phyloP scores from a whole-genome alignment of 2,329 filamentous ascomycete species.

The Fusarium agapanthi region DNA sequence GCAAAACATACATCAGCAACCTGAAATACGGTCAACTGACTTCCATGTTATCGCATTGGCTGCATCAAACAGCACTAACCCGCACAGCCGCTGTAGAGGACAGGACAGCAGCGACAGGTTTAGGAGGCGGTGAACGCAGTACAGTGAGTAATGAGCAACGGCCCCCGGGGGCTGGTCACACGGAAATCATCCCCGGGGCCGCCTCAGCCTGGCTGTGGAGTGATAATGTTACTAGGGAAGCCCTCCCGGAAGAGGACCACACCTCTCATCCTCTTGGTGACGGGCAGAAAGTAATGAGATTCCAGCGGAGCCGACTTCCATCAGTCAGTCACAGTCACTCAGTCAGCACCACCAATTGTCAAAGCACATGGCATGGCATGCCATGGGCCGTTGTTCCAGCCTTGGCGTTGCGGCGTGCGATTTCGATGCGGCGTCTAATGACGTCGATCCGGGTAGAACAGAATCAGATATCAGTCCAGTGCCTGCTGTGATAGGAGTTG shows the following conservation, averaged over 20 bases:
- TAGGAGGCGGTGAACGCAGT: slow-evolving; percentile 41
- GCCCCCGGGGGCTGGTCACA: slow-evolving; percentile 37
- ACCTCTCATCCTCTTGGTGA: slow-evolving; percentile 20
- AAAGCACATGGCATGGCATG: slow-evolving; percentile 34
- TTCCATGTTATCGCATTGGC: slow-evolving; percentile 29
- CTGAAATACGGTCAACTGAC: slow-evolving; percentile 29
- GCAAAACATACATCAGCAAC: slow-evolving; percentile 20
- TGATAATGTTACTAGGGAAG: slow-evolving; percentile 29
- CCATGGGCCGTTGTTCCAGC: slow-evolving; percentile 24
- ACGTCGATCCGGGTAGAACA: slow-evolving; percentile 39
- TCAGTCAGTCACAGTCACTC: not conserved
- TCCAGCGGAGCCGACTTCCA: slow-evolving; percentile 26
- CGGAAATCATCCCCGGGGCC: slow-evolving; percentile 40
- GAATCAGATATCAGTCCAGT: slow-evolving; percentile 28
- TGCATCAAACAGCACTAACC: slow-evolving; percentile 18
- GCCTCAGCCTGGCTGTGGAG: slow-evolving; percentile 39
- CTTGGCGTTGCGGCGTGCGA: slow-evolving; percentile 34
- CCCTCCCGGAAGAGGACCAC: slow-evolving; percentile 29
- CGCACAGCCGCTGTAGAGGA: slow-evolving; percentile 20
- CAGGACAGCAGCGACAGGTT: slow-evolving; percentile 12
- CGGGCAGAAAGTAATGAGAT: slow-evolving; percentile 19
- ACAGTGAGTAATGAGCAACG: slow-evolving; percentile 26
- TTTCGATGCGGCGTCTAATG: slow-evolving; percentile 21
- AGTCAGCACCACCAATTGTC: slow-evolving; percentile 27
- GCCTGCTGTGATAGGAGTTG: slow-evolving; percentile 33